A percentile compares a stretch with the other conserved stretches of the same genome.
These are phyloP conservation scores for Tremella yokohamensis DNA, from an alignment of 768 basidiomycete species.

Conservation along the genomic window DNA sequence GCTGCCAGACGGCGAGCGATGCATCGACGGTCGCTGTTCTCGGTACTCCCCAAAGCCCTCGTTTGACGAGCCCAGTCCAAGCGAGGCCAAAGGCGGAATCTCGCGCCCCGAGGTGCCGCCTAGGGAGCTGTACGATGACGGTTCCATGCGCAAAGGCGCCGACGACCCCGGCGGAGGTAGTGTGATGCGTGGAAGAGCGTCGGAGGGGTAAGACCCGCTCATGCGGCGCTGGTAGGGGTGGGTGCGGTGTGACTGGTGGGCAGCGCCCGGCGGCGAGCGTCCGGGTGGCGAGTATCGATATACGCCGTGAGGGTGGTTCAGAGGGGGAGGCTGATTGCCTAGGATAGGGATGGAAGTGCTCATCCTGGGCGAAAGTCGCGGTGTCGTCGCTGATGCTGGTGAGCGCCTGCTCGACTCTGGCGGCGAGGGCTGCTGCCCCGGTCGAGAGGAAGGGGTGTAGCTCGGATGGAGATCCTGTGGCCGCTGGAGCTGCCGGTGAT, in stretches of 20 bases:
- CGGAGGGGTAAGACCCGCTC: background rate
- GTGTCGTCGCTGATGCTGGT: too few relatives aligned
- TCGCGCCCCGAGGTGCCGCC: background rate
- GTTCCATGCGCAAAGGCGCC: constrained; percentile 2
- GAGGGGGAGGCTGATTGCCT: too few relatives aligned
- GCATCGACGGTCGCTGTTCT: background rate
- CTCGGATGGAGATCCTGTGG: too few relatives aligned
- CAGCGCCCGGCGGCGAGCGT: constrained; percentile 3
- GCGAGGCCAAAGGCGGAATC: background rate
- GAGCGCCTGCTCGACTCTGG: too few relatives aligned
- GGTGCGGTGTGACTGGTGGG: background rate
- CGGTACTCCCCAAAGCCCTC: background rate
- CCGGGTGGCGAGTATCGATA: too few relatives aligned
- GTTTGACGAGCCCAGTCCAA: background rate
- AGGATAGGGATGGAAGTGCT: too few relatives aligned
- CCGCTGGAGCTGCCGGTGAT: too few relatives aligned
- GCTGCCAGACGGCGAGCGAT: constrained; percentile 1
- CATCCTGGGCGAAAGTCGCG: too few relatives aligned
- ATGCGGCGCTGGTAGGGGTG: constrained; percentile 5
- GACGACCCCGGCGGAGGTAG: constrained; percentile 2
- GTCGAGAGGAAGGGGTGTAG: too few relatives aligned
- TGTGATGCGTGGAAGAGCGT: background rate
- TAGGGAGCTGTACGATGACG: background rate
- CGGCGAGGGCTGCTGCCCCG: too few relatives aligned
- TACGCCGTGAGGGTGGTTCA: too few relatives aligned